Percentiles rank a stretch among this genome's conserved stretches.
Evolutionary conservation across 495 filamentous ascomycete genomes (phyloP).

Genomic region (Daldinia bambusicola): DNA sequence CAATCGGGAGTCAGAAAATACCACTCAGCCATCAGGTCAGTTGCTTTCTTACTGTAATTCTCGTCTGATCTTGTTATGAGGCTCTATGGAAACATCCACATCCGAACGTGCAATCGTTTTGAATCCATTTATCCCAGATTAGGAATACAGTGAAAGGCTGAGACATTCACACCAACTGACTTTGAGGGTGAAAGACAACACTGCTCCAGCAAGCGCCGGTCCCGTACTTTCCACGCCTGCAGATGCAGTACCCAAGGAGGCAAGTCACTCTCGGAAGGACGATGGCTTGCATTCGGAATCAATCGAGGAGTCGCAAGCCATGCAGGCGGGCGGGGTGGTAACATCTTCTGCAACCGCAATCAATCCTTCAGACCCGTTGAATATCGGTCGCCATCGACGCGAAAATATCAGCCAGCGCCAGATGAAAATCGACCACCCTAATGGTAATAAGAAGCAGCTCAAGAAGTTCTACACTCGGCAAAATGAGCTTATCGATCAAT

Average conservation of each 20-base stretch:
- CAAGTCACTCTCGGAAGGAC: conserved; percentile 27
- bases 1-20: conserved; percentile 40
- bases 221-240: conserved; percentile 16
- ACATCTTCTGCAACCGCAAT: conserved; percentile 29
- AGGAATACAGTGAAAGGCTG: conserved; percentile 13
- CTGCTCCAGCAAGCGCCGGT: conserved; percentile 26
- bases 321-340: conserved; percentile 15
- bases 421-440: conserved; percentile 58
- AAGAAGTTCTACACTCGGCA: conserved; percentile 66
- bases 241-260: conserved; percentile 5
- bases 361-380: conserved; percentile 51
- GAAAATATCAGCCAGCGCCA: conserved; percentile 53
- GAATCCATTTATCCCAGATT: conserved; percentile 20
- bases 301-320: conserved; percentile 16
- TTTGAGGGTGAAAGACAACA: conserved; percentile 25
- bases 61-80: conserved; percentile 34
- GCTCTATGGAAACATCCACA: conserved; percentile 37
- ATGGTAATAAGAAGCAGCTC: conserved; percentile 56
- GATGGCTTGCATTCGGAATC: conserved; percentile 10
- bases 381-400: conserved; percentile 55
- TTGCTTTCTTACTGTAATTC: conserved; percentile 13
- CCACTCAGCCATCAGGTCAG: conserved; percentile 41
- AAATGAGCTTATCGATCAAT: conserved; percentile 66
- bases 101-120: conserved; percentile 34
- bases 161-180: conserved; percentile 32